Conservation (phyloP, 495 filamentous ascomycete genomes). For the Entonaema liquescens region DNA sequence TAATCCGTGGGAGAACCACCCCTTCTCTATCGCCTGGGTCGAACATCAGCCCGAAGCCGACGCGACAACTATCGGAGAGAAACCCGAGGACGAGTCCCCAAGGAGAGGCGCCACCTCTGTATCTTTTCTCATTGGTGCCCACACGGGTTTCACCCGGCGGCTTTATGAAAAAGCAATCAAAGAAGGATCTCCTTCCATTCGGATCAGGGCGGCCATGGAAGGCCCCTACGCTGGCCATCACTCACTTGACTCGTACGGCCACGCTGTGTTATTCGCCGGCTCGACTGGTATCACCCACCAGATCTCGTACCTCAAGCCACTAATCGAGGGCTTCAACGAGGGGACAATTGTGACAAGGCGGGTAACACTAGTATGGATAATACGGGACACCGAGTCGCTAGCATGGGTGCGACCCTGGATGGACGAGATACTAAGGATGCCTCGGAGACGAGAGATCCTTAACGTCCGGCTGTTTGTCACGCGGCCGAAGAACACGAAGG, state of each 20-base stretch:
- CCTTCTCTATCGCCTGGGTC: conserved; percentile 93
- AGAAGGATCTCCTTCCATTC: conserved; percentile 31
- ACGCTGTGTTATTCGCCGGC: conserved; percentile 87
- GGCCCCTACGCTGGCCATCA: conserved; percentile 89
- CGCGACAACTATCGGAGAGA: conserved; percentile 33
- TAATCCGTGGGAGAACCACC: conserved; percentile 86
- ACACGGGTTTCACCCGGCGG: conserved; percentile 85
- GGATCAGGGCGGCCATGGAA: conserved; percentile 67
- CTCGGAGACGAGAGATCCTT: conserved; percentile 77
- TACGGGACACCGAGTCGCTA: conserved; percentile 84
- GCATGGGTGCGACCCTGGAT: conserved; percentile 97
- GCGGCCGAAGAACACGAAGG: conserved; percentile 74
- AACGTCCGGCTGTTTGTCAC: conserved; percentile 89
- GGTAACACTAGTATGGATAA: conserved; percentile 87
- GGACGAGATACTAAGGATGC: conserved; percentile 83
- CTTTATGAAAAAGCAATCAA: conserved; percentile 67
- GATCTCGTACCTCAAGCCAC: conserved; percentile 83
- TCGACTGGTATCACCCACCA: conserved; percentile 96
- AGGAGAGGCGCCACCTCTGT: conserved; percentile 61
- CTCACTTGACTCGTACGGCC: conserved; percentile 87
- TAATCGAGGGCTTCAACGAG: conserved; percentile 76
- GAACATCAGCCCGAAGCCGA: conserved; percentile 51
- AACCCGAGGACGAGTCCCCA: conserved; percentile 8
- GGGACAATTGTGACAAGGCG: conserved; percentile 81
- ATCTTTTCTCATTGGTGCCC: conserved; percentile 83